phyloP scores from a whole-genome alignment of 106 monocot genomes.

The Cymbidium sinense region DNA sequence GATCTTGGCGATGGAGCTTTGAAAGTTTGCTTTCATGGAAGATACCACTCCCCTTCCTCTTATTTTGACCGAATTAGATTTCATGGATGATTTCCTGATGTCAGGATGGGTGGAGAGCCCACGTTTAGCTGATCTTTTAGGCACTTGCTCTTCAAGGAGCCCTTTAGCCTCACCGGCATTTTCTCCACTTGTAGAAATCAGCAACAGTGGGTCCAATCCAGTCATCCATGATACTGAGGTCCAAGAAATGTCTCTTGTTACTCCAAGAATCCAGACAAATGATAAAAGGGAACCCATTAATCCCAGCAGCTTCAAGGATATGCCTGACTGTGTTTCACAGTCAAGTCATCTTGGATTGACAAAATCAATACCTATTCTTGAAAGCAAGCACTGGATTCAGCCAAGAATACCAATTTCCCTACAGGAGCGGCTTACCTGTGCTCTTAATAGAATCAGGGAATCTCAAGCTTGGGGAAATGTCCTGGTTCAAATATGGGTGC shows the following conservation, averaged over 20 bases:
- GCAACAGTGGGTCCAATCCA: background rate
- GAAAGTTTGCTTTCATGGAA: background rate
- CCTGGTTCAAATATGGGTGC: constrained; percentile 78
- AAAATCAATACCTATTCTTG: no score
- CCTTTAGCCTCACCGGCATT: constrained; percentile 12
- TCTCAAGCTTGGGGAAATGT: constrained; percentile 30
- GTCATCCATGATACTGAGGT: background rate
- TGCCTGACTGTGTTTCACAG: no score
- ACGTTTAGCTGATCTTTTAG: constrained; percentile 5
- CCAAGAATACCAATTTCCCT: constrained; percentile 1
- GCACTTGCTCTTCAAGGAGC: constrained; percentile 1
- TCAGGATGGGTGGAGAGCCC: constrained; percentile 12
- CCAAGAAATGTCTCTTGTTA: constrained; percentile 3
- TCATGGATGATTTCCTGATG: constrained; percentile 30
- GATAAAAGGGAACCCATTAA: background rate
- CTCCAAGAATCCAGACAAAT: background rate
- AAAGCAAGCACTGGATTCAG: constrained; percentile 3
- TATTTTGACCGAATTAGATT: constrained; percentile 15
- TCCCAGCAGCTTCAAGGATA: no score
- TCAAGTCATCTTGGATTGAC: no score
- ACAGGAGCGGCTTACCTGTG: constrained; percentile 23
- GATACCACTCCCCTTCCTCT: background rate
- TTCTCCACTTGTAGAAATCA: constrained; percentile 10
- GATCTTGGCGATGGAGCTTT: background rate
- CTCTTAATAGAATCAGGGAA: constrained; percentile 35